These are phyloP conservation scores for Cenchrus purpureus DNA, from an alignment of 176 grass and related monocot species.

Conservation along the genomic window DNA sequence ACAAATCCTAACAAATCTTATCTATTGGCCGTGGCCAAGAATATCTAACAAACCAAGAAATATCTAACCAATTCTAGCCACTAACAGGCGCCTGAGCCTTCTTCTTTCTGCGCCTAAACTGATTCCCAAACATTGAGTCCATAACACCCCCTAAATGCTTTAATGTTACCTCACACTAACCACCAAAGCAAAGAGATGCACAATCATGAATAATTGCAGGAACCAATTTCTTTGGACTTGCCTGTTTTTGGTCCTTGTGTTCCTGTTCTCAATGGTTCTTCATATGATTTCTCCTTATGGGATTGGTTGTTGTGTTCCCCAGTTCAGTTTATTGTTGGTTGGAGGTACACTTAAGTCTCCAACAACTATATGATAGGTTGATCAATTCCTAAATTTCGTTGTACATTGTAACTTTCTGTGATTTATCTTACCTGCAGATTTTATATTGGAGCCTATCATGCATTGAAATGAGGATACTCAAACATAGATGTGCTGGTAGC, in stretches of 20 bases:
- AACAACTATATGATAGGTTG: conserved; percentile 7
- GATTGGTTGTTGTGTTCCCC: conserved; percentile 92
- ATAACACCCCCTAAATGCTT: conserved; percentile 47
- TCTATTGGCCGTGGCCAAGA: too few species aligned
- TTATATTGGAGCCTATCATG: conserved; percentile 94
- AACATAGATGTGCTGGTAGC: conserved; percentile 99
- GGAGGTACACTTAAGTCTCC: conserved; percentile 68
- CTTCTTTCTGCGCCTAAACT: too few species aligned
- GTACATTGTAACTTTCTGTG: conserved; percentile 27
- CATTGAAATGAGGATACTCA: conserved; percentile 81
- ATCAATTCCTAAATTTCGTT: conserved; percentile 8
- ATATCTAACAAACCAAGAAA: too few species aligned
- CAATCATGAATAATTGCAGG: conserved; percentile 71
- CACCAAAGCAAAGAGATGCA: conserved; percentile 71
- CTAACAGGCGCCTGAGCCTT: too few species aligned
- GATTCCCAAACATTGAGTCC: too few species aligned
- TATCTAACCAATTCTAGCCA: too few species aligned
- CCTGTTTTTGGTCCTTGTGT: conserved; percentile 81
- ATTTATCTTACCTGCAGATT: conserved; percentile 65
- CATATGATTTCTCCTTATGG: conserved; percentile 75
- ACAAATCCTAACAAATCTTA: too few species aligned
- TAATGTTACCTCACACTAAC: conserved; percentile 67
- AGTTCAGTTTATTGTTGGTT: conserved; percentile 98
- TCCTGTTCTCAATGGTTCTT: conserved; percentile 87
- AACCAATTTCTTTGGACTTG: conserved; percentile 95